Percentiles rank a stretch among this genome's conserved stretches.
Conservation (phyloP, 768 basidiomycete genomes). For the Agaricus blazei region DNA sequence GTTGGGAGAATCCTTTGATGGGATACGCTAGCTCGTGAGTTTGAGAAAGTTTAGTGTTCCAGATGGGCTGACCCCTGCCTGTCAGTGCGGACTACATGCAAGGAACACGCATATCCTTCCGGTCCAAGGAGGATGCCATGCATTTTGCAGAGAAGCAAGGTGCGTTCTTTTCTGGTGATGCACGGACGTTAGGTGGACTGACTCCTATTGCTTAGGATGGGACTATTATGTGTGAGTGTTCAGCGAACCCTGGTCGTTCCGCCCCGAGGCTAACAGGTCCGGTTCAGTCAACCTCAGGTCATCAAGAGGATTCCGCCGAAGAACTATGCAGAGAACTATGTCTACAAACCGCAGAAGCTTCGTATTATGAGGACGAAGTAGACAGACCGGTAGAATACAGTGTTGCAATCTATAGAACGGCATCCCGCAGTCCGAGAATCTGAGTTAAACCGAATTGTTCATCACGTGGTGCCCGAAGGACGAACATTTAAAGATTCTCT, state of each 20-base stretch:
- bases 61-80: neutral
- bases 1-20: constrained; percentile 99
- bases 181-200: constrained; percentile 11
- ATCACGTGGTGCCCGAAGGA: constrained; percentile 12
- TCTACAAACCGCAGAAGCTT: constrained; percentile 75
- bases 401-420: neutral
- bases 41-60: neutral
- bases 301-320: constrained; percentile 75
- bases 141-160: constrained; percentile 98
- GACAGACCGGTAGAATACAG: constrained; percentile 19
- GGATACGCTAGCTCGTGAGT: constrained; percentile 93
- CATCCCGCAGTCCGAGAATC: neutral
- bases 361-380: constrained; percentile 91
- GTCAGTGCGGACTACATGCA: constrained; percentile 93
- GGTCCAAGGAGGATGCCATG: constrained; percentile 83
- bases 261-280: constrained; percentile 9
- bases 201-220: constrained; percentile 58
- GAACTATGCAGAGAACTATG: constrained; percentile 89
- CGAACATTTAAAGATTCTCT: neutral
- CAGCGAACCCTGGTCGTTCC: constrained; percentile 6
- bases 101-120: constrained; percentile 79
- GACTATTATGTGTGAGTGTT: constrained; percentile 80
- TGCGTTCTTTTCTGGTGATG: constrained; percentile 18
- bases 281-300: constrained; percentile 48
- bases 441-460: neutral